These are phyloP conservation scores for Coemansia sp. DNA, from an alignment of 192 early-diverging fungal species.

Conservation along the genomic window DNA sequence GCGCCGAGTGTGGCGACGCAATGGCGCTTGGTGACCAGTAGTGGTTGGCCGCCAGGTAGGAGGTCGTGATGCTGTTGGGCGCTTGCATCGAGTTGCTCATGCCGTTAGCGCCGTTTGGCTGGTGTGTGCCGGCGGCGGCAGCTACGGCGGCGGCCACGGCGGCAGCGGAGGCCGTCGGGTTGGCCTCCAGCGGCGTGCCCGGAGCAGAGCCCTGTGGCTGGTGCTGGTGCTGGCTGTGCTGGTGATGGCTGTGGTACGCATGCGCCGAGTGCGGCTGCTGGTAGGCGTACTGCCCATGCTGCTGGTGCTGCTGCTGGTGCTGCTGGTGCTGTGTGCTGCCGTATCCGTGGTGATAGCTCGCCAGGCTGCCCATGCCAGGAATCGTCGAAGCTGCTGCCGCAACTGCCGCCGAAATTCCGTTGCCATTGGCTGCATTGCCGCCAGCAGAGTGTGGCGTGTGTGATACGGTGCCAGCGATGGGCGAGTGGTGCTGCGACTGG, in stretches of 20 bases:
- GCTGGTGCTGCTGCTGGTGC: conserved; percentile 13
- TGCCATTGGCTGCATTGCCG: conserved; percentile 10
- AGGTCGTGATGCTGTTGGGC: conserved; percentile 12
- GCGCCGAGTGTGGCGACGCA: conserved; percentile 30
- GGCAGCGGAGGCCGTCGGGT: conserved; percentile 27
- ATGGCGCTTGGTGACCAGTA: conserved; percentile 33
- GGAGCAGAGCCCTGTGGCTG: conserved; percentile 20
- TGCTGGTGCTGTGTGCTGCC: conserved; percentile 10
- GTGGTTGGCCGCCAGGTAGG: conserved; percentile 37
- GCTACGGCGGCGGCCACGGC: conserved; percentile 25
- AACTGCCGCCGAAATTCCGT: conserved; percentile 19
- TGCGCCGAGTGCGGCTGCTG: conserved; percentile 21
- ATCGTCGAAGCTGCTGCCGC: conserved; percentile 29
- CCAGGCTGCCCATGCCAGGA: conserved; percentile 34
- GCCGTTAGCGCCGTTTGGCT: conserved; percentile 2
- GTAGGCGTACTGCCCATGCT: conserved; percentile 14
- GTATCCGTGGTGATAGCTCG: conserved; percentile 46
- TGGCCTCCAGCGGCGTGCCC: conserved; percentile 14
- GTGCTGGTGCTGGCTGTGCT: conserved; percentile 16
- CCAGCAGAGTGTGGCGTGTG: conserved; percentile 23
- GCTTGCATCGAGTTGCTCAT: conserved; percentile 3
- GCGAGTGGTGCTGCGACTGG: conserved; percentile 52
- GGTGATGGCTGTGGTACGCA: conserved; percentile 2
- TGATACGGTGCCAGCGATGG: conserved; percentile 22
- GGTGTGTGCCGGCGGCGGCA: conserved; percentile 23